Evolutionary conservation across 345 rosid species (phyloP), one percentile per base, ranked within the genome.

Genomic region (Clarkia xantiana): DNA sequence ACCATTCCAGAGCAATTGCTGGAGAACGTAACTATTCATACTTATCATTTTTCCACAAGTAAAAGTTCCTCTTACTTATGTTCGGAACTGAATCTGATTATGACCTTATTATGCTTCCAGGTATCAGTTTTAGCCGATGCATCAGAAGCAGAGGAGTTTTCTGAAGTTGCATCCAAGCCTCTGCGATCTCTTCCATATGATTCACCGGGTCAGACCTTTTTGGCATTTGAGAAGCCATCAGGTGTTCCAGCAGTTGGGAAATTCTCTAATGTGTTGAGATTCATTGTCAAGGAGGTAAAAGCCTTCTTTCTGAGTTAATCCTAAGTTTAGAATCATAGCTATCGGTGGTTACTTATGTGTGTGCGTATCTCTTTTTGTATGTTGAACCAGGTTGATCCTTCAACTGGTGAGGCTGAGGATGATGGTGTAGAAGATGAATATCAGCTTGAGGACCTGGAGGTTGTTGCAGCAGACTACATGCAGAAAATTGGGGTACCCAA

Each of bases 371-470:
- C 36, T 5, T 3, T 29, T 10, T 29, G 36, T 29, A 7, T 3
- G 50, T 52, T 12, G 51, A 45, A 51, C 56, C 62, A 89, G 97
- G 97, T 90, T 67, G 94, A 90, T 70, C 81, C 82, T 43, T 62
- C 72, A 52, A 86, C 88, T 18, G 94, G 94, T 29, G 97, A 86
- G 60, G 76, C 86, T 12, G 96, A 86, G 59, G 97, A 86, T 10
- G 97, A 90, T 64, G 97, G 95, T 6, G 94, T 90, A 16, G 97
- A 90, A 47, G 97, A 90, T 70, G 95, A 90, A 58, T 90, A 90
- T 69, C 97, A 86, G 69, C 69, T 90, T 52, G 97, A 90, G 78
- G 97, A 90, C 17, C 74, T 90, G 42, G 97, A 90, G 74, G 82
- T 90, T 50, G 88, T 81, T 62, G 70, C 96, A 51, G 94, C 86